phyloP scores from a whole-genome alignment of 352 stramenopile species.

The Phytophthora ramorum region DNA sequence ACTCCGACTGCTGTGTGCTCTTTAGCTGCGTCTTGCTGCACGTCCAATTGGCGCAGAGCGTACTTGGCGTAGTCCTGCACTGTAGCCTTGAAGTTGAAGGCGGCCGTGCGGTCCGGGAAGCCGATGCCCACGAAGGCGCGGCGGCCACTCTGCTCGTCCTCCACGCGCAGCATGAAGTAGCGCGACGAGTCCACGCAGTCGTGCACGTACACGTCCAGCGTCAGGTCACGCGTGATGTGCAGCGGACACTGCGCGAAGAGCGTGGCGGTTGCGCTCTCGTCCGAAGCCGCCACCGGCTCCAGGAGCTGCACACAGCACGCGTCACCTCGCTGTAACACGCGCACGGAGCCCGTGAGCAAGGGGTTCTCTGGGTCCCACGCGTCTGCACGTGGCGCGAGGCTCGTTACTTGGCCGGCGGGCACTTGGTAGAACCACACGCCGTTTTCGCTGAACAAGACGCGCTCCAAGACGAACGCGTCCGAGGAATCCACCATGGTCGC shows the following conservation, averaged over 20 bases:
- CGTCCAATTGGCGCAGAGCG: constrained; percentile 62
- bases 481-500: constrained; percentile 18
- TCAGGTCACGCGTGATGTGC: constrained; percentile 64
- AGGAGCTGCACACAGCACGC: constrained; percentile 79
- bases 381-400: constrained; percentile 78
- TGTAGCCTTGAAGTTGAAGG: constrained; percentile 89
- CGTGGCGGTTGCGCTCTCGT: constrained; percentile 26
- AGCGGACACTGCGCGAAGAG: constrained; percentile 86
- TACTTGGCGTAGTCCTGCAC: constrained; percentile 90
- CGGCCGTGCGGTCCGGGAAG: constrained; percentile 75
- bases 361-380: constrained; percentile 84
- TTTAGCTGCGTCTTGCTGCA: constrained; percentile 34
- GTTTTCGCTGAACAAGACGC: constrained; percentile 76
- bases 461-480: constrained; percentile 63
- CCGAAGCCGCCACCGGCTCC: constrained; percentile 47
- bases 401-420: constrained; percentile 67
- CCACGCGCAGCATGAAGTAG: constrained; percentile 90
- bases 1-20: constrained; percentile 7
- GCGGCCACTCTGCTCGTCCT: constrained; percentile 76
- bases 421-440: constrained; percentile 91
- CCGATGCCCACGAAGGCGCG: constrained; percentile 83
- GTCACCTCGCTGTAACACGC: constrained; percentile 78
- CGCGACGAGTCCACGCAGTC: constrained; percentile 89
- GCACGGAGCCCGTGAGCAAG: constrained; percentile 77
- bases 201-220: constrained; percentile 81